Evolutionary conservation across 768 basidiomycete genomes (phyloP), one percentile per base, ranked within the genome.

Genomic region (Mycena olivaceomarginata): DNA sequence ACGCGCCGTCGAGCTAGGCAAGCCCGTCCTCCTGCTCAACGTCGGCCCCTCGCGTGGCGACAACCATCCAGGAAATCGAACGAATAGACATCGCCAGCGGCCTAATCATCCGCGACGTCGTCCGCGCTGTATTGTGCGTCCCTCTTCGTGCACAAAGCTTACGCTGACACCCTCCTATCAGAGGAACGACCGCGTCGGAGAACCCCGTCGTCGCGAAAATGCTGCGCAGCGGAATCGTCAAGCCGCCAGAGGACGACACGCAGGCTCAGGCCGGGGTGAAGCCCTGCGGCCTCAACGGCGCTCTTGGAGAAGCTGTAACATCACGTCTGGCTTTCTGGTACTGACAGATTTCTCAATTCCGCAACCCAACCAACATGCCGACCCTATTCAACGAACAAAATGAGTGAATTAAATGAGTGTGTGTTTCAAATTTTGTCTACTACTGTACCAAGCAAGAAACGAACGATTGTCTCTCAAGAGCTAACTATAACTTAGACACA

Each of bases 31-130:
- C 73, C 88, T 98, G 62, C 87, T 99, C 67, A 98, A 98, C 79
- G 86, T 96, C 25, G 98, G 98, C 9, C 97, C 97, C 4, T 94
- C 96, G 3, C 91, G 98, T 56, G 98, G 94, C 3, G 98, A 99
- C 82, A 86, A 84, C 39, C n/a, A 81, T 94, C 56, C 82, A 86
- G 7, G 94, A 91, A 10, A 86, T 98, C 67, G 93, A 95, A 78
- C 96, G 97, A 85, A 89, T 98, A 74, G 96, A 98, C 75, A 88
- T 95, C 74, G 86, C 91, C 6, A 94, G 93, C 62, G 95, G 97
- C 9, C 84, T 85, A 20, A 91, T 98, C 46, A 89, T 98, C 85
- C 87, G 89, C 60, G 91, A 93, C 9, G 94, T 92, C 63, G 94
- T 92, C 18, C 86, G 84, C 71, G 82, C 86, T 10, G 87, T 95